Percentiles rank a stretch among this genome's conserved stretches.
phyloP scores from a whole-genome alignment of 2,329 filamentous ascomycete genomes.

The Mycogone perniciosa region DNA sequence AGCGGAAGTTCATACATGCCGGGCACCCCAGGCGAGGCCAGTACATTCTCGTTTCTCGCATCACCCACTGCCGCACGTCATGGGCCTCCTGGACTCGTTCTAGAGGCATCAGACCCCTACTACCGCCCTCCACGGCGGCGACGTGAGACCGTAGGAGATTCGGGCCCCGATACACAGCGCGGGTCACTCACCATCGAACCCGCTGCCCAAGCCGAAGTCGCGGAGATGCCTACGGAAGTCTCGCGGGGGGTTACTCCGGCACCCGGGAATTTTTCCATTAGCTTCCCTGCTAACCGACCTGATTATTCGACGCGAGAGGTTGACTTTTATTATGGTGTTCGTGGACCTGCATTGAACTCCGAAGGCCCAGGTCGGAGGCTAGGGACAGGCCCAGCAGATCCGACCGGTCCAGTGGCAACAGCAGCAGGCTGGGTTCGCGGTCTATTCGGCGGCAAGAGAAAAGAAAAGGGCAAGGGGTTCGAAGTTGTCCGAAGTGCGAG shows the following conservation, averaged over 20 bases:
- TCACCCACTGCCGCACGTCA: slow-evolving; percentile 47
- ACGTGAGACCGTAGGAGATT: slow-evolving; percentile 50
- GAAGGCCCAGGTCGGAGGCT: slow-evolving; percentile 75
- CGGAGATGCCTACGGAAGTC: slow-evolving; percentile 36
- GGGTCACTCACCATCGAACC: slow-evolving; percentile 29
- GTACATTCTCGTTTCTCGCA: slow-evolving; percentile 64
- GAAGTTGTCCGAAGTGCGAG: slow-evolving; percentile 89
- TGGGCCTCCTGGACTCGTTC: slow-evolving; percentile 39
- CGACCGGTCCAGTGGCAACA: slow-evolving; percentile 82
- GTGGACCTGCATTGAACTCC: slow-evolving; percentile 79
- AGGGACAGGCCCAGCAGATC: slow-evolving; percentile 91
- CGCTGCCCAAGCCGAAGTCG: slow-evolving; percentile 35
- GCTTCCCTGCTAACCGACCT: slow-evolving; percentile 52
- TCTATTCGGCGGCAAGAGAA: slow-evolving; percentile 75
- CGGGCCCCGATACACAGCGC: slow-evolving; percentile 25
- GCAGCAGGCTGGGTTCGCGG: slow-evolving; percentile 84
- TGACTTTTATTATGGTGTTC: slow-evolving; percentile 92
- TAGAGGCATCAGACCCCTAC: slow-evolving; percentile 66
- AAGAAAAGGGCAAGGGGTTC: slow-evolving; percentile 93
- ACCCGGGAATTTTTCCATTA: slow-evolving; percentile 24
- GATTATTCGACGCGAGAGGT: slow-evolving; percentile 94
- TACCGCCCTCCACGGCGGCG: slow-evolving; percentile 77
- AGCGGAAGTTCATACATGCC: slow-evolving; percentile 62
- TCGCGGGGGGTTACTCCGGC: slow-evolving; percentile 40
- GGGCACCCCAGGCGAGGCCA: slow-evolving; percentile 66